Base-by-base conservation (phyloP, 352 stramenopile species). In the Globisporangium megalacanthum region DNA sequence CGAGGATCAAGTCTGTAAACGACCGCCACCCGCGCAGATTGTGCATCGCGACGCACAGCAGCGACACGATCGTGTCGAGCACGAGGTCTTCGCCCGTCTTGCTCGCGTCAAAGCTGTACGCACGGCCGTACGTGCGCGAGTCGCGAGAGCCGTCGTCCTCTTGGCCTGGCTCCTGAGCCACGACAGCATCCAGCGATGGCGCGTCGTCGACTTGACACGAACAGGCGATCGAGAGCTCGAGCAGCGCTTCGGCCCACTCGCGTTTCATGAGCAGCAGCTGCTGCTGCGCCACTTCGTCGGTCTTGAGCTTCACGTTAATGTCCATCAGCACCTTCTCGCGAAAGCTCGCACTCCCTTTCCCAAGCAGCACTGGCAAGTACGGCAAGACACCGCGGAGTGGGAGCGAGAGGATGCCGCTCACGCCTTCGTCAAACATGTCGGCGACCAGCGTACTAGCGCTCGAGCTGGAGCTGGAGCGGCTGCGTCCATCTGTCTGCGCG, bases 231-330 rank as follows among this genome's bases (percentile, higher is more conserved):
- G 70, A 83, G 3, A 95, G 58, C 57, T 92, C 79, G 10, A 92
- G 63, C 8, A 95, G 59, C 6, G 83, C 76, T 54, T 90, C 80
- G 0, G 82, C 73, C 85, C 85, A 95, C 17, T 77, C 64, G 48
- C 82, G 73, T 51, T 89, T 88, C 68, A 89, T 87, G 29, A 72
- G 52, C 3, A 95, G 55, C 31, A 95, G 51, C n/a, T 89, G 75
- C 36, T 89, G 78, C 46, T 92, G 79, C n/a, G 77, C 55, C 0
- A 69, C 52, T 51, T 86, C 72, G 29, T 92, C 79, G 0, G 79
- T 95, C 59, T 95, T 95, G 11, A 95, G 68, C 65, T 83, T 85
- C 14, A 95, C 79, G 51, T 88, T 93, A 45, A 95, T 81, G n/a
- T 93, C 83, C 82, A 95, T 92, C 10, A 95, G 66, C 9, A 92